These are phyloP conservation scores for Aspergillus asperescens DNA, from an alignment of 495 filamentous ascomycete genomes.

Conservation along the genomic window DNA sequence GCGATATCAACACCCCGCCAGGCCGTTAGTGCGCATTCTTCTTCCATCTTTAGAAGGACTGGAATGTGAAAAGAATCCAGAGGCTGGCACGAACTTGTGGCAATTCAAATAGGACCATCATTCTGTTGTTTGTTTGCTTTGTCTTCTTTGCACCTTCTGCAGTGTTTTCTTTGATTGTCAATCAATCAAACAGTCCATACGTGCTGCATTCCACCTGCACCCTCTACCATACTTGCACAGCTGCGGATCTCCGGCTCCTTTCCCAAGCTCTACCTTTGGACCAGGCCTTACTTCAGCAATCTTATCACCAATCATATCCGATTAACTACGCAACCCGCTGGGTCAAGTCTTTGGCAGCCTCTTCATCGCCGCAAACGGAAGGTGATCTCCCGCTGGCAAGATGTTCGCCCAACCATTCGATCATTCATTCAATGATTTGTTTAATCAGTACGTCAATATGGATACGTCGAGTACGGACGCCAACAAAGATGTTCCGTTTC, in stretches of 20 bases:
- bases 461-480: slow-evolving; percentile 37
- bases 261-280: slow-evolving; percentile 14
- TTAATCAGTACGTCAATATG: slow-evolving; percentile 50
- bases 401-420: slow-evolving; percentile 47
- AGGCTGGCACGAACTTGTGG: slow-evolving; percentile 34
- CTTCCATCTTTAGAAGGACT: slow-evolving; percentile 30
- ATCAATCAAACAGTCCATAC: slow-evolving; percentile 32
- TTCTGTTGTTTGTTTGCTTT: slow-evolving; percentile 51
- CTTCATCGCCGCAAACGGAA: slow-evolving; percentile 43
- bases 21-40: slow-evolving; percentile 35
- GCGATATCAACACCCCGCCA: slow-evolving; percentile 23
- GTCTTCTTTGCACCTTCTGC: slow-evolving; percentile 46
- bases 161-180: slow-evolving; percentile 45
- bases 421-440: slow-evolving; percentile 49
- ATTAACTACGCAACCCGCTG: slow-evolving; percentile 6
- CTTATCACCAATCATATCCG: slow-evolving; percentile 31
- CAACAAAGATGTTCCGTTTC: slow-evolving; percentile 42
- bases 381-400: slow-evolving; percentile 29
- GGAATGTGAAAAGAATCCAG: slow-evolving; percentile 40
- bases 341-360: slow-evolving; percentile 23
- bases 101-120: slow-evolving; percentile 42
- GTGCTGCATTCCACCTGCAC: slow-evolving; percentile 18
- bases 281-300: slow-evolving; percentile 11
- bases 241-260: slow-evolving; percentile 19
- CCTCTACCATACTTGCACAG: slow-evolving; percentile 6